Evolutionary conservation across 2,329 filamentous ascomycete genomes (phyloP).

Genomic region (Penicillium sp.): DNA sequence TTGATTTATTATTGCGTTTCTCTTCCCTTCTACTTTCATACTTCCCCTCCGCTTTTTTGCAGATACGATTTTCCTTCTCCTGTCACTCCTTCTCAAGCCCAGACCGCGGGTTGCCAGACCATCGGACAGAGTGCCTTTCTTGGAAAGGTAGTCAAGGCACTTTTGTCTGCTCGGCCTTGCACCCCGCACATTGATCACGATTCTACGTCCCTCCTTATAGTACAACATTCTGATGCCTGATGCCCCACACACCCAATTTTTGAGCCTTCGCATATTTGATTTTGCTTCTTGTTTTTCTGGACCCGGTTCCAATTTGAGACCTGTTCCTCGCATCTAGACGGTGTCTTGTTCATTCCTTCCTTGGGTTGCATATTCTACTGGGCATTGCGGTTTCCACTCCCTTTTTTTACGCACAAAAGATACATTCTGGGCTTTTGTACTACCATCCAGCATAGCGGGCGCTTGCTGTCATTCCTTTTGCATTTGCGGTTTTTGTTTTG

Average conservation of each 20-base stretch:
- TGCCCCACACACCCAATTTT: slow-evolving; percentile 24
- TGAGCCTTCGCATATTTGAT: slow-evolving; percentile 16
- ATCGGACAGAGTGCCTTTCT: slow-evolving; percentile 12
- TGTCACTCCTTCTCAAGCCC: slow-evolving; percentile 31
- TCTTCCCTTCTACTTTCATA: slow-evolving; percentile 26
- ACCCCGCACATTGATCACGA: slow-evolving; percentile 22
- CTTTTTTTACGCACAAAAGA: slow-evolving; percentile 17
- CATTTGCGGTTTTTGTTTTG: slow-evolving; percentile 32
- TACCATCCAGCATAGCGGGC: slow-evolving; percentile 37
- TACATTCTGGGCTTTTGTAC: slow-evolving; percentile 33
- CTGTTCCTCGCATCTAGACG: slow-evolving; percentile 33
- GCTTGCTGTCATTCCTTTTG: slow-evolving; percentile 41
- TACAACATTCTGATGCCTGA: slow-evolving; percentile 29
- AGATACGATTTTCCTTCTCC: slow-evolving; percentile 26
- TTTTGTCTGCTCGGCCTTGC: slow-evolving; percentile 4
- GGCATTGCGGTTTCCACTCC: slow-evolving; percentile 37
- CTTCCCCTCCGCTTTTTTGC: slow-evolving; percentile 20
- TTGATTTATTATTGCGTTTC: slow-evolving; percentile 9
- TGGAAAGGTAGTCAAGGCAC: slow-evolving; percentile 19
- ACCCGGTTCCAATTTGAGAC: slow-evolving; percentile 12
- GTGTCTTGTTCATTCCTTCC: slow-evolving; percentile 36
- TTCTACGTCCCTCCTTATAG: slow-evolving; percentile 38
- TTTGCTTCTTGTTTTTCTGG: not conserved
- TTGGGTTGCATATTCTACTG: slow-evolving; percentile 29
- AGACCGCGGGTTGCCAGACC: slow-evolving; percentile 5